Evolutionary conservation across 805 yeast genomes (phyloP).

Genomic region (Suhomyces kilbournensis): DNA sequence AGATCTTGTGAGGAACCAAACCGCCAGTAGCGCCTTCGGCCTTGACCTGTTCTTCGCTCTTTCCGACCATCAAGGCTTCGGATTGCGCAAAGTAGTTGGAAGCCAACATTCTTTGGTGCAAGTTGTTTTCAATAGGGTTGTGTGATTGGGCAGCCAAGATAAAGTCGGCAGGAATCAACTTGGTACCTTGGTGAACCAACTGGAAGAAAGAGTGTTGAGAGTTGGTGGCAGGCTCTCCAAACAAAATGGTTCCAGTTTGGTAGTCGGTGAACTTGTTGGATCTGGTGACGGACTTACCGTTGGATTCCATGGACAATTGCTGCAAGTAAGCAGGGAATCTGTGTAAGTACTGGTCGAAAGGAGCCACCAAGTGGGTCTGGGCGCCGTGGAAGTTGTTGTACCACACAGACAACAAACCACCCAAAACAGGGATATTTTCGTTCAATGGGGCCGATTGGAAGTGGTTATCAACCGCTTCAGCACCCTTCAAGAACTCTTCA

Average conservation of each 20-base stretch:
- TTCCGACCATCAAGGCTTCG: slow-evolving; percentile 96
- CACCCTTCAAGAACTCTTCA: slow-evolving; percentile 90
- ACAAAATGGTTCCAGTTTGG: slow-evolving; percentile 92
- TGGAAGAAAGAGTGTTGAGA: slow-evolving; percentile 99
- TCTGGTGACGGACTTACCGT: slow-evolving; percentile 96
- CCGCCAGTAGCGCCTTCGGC: slow-evolving; percentile 86
- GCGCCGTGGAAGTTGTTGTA: slow-evolving; percentile 98
- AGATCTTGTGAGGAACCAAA: slow-evolving; percentile 91
- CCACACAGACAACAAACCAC: slow-evolving; percentile 95
- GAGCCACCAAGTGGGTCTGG: slow-evolving; percentile 97
- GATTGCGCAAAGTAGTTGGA: slow-evolving; percentile 98
- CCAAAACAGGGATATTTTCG: slow-evolving; percentile 87
- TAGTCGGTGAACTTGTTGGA: slow-evolving; percentile 87
- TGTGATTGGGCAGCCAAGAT: slow-evolving; percentile 96
- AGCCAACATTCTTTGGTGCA: slow-evolving; percentile 98
- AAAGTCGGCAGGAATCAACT: slow-evolving; percentile 95
- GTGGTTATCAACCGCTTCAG: slow-evolving; percentile 94
- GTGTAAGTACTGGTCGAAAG: slow-evolving; percentile 98
- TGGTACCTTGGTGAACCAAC: slow-evolving; percentile 98
- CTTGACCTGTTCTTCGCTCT: slow-evolving; percentile 77
- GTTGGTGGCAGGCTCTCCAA: slow-evolving; percentile 98
- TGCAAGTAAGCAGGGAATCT: slow-evolving; percentile 99
- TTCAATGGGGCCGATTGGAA: slow-evolving; percentile 81
- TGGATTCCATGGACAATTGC: slow-evolving; percentile 98
- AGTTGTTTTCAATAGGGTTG: slow-evolving; percentile 91